Conservation (phyloP, 139 green algal species). For the Microglena sp. region DNA sequence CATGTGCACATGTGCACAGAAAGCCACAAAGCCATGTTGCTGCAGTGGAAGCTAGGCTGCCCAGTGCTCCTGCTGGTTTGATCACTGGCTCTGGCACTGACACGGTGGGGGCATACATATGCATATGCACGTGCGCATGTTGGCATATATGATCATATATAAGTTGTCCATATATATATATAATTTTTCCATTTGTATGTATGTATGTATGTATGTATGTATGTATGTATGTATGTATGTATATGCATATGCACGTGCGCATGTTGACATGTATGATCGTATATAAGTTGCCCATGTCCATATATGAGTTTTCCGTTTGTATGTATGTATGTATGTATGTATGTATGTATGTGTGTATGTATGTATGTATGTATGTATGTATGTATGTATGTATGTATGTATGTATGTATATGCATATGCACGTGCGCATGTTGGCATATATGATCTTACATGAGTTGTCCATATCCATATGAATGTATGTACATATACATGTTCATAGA, state of each 20-base stretch:
- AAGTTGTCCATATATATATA: too few species aligned
- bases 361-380: not conserved
- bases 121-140: not conserved
- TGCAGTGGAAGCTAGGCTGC: slow-evolving; percentile 1
- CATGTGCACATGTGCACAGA: too few species aligned
- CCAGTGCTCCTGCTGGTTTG: not conserved
- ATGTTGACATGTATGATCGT: too few species aligned
- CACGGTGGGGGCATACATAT: not conserved
- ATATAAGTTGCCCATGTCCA: too few species aligned
- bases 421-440: not conserved
- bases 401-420: not conserved
- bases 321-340: not conserved
- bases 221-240: too few species aligned
- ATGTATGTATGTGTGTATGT: not conserved
- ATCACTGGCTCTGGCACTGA: slow-evolving; percentile 10
- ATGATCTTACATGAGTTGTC: too few species aligned
- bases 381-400: not conserved
- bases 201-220: too few species aligned
- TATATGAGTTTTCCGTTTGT: not conserved
- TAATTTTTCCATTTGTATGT: too few species aligned
- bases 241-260: too few species aligned
- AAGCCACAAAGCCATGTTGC: slow-evolving; percentile 10
- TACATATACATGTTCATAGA: not conserved
- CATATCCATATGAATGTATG: not conserved
- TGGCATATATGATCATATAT: not conserved